Base-by-base conservation (phyloP, 2,329 filamentous ascomycete species). In the Colletotrichum incanum region DNA sequence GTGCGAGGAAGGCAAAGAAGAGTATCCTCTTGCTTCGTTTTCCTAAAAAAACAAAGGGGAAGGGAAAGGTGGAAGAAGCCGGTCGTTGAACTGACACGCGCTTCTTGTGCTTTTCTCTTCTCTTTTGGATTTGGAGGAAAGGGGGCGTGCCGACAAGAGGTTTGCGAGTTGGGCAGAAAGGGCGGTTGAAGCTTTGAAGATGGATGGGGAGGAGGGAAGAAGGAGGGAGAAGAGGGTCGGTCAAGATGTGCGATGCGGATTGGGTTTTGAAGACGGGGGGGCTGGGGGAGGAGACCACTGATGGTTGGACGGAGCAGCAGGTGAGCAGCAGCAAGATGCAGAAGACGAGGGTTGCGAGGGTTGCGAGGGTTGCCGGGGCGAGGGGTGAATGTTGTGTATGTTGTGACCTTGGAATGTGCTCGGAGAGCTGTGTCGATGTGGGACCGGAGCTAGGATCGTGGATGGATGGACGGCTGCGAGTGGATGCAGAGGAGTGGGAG, bases 1-100 rank as follows among this genome's bases (percentile, higher is more conserved):
- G 90, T 91, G 91, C 84, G 83, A 85, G 83, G 84, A 76, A 84
- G 89, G 89, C 91, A 91, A 91, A 89, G 89, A 91, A 87, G 88
- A 89, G 85, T 91, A 91, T 87, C 86, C 87, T 89, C 88, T 89
- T 87, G 88, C 88, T 90, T 87, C 87, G 88, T 85, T 87, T 73
- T 86, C 84, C 84, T 85, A 80, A 82, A 85, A 83, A 86, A 86
- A 86, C 85, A 87, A 87, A 86, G 85, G 83, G 84, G 82, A 82
- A 80, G 83, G 81, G 70, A 68, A 77, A 79, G 77, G 77, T 75
- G 77, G 77, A 76, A 79, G 79, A 79, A 80, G 79, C 71, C 73
- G 71, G 73, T 68, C 68, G 61, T 65, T 59, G 47, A 39, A 56
- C 14, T 70, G 71, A 73, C 73, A 58, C 72, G 73, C 72, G 73